phyloP scores from a whole-genome alignment of 345 rosid genomes.

The Salix dunnii region DNA sequence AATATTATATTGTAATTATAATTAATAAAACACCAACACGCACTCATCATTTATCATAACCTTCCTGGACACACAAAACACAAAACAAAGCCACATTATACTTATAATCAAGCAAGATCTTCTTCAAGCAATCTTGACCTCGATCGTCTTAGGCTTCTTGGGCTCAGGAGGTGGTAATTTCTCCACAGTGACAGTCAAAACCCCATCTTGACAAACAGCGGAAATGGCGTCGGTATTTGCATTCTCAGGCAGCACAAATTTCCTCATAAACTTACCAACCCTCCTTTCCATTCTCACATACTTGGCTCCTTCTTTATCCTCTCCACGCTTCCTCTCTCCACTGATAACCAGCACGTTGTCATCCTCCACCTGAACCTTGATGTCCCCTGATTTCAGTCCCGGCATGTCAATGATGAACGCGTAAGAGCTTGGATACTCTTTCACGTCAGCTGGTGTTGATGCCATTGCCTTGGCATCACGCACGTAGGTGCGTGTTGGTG shows the following conservation, averaged over 20 bases:
- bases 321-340: constrained; percentile 58
- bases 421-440: constrained; percentile 48
- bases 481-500: constrained; percentile 49
- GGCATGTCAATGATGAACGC: constrained; percentile 79
- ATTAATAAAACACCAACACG: too few relatives aligned
- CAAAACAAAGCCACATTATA: too few relatives aligned
- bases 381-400: constrained; percentile 58
- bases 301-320: constrained; percentile 57
- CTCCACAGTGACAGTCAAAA: constrained; percentile 62
- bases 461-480: constrained; percentile 85
- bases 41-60: too few relatives aligned
- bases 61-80: too few relatives aligned
- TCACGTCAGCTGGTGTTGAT: constrained; percentile 72
- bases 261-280: constrained; percentile 44
- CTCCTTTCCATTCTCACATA: constrained; percentile 81
- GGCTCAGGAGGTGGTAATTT: constrained; percentile 86
- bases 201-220: constrained; percentile 71
- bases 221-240: constrained; percentile 54
- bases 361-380: constrained; percentile 71
- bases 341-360: constrained; percentile 62
- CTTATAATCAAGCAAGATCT: too few relatives aligned
- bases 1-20: too few relatives aligned
- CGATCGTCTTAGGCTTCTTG: constrained; percentile 42
- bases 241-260: constrained; percentile 59
- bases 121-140: too few relatives aligned